These are phyloP conservation scores for Daldinia sp. DNA, from an alignment of 2,329 filamentous ascomycete genomes.

Conservation along the genomic window DNA sequence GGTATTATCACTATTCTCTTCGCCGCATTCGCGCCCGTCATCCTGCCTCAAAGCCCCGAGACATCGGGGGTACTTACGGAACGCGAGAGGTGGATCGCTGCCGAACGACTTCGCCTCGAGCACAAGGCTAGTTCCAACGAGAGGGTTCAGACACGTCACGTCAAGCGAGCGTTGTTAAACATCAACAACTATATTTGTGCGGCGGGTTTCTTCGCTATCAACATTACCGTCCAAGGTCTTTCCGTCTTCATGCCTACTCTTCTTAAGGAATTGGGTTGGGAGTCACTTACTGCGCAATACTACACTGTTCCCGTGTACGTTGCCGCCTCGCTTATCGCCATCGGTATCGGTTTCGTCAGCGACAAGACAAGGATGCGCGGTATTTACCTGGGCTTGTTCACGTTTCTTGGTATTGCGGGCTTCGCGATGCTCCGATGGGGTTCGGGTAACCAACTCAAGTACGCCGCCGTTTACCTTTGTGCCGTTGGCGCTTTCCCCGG, in stretches of 20 bases:
- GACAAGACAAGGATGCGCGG: slow-evolving; percentile 55
- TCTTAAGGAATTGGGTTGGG: slow-evolving; percentile 53
- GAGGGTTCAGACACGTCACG: slow-evolving; percentile 56
- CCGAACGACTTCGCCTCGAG: slow-evolving; percentile 59
- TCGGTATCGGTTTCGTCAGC: slow-evolving; percentile 51
- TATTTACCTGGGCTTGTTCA: slow-evolving; percentile 51
- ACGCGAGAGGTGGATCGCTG: slow-evolving; percentile 63
- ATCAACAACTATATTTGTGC: slow-evolving; percentile 68
- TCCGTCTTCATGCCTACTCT: slow-evolving; percentile 61
- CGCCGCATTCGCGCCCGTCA: slow-evolving; percentile 57
- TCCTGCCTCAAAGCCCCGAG: slow-evolving; percentile 60
- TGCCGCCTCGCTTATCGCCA: slow-evolving; percentile 51
- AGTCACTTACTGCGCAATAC: slow-evolving; percentile 52
- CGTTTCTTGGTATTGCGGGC: slow-evolving; percentile 56
- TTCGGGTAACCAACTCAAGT: slow-evolving; percentile 47
- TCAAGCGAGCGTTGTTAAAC: slow-evolving; percentile 61
- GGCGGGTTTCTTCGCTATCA: slow-evolving; percentile 66
- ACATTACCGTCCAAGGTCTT: slow-evolving; percentile 65
- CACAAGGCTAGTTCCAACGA: slow-evolving; percentile 56
- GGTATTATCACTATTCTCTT: slow-evolving; percentile 62
- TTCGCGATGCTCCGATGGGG: slow-evolving; percentile 62
- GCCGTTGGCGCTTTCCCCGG: slow-evolving; percentile 65
- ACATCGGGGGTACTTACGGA: slow-evolving; percentile 60
- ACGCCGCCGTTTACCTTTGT: slow-evolving; percentile 63
- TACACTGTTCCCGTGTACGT: slow-evolving; percentile 57